Conservation (phyloP, 208 protist species). For the Sergeia podlipaevii region DNA sequence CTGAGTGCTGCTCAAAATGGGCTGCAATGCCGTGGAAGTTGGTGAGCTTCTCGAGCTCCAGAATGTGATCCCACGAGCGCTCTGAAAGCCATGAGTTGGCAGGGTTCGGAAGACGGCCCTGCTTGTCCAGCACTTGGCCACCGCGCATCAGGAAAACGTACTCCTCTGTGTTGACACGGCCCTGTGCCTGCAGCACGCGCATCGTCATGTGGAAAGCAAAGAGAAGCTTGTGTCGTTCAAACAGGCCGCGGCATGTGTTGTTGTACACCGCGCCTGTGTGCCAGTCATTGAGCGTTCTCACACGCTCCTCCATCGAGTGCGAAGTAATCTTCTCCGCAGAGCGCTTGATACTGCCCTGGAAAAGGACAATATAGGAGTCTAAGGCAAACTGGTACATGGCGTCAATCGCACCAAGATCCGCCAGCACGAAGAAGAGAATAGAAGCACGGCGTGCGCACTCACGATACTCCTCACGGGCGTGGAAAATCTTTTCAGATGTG, state of each 20-base stretch:
- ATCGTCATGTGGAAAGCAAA: slow-evolving; percentile 99
- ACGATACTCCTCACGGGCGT: slow-evolving; percentile 96
- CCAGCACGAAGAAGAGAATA: slow-evolving; percentile 98
- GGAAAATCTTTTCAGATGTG: slow-evolving; percentile 96
- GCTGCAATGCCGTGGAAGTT: slow-evolving; percentile 93
- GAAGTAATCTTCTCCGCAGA: slow-evolving; percentile 88
- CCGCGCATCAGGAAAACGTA: slow-evolving; percentile 98
- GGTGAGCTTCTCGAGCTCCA: slow-evolving; percentile 95
- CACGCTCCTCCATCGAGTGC: slow-evolving; percentile 88
- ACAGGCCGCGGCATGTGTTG: slow-evolving; percentile 97
- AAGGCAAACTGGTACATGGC: slow-evolving; percentile 99
- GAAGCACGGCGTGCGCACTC: slow-evolving; percentile 94
- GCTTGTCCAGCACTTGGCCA: slow-evolving; percentile 94
- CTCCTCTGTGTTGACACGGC: slow-evolving; percentile 93
- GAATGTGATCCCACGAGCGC: slow-evolving; percentile 96
- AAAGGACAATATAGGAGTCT: slow-evolving; percentile 97
- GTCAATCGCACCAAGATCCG: slow-evolving; percentile 96
- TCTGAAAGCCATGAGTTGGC: slow-evolving; percentile 94
- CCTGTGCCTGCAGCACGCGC: slow-evolving; percentile 92
- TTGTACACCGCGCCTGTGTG: slow-evolving; percentile 98
- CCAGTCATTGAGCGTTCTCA: slow-evolving; percentile 95
- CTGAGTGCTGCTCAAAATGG: slow-evolving; percentile 94
- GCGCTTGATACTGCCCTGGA: slow-evolving; percentile 95
- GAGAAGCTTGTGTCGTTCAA: slow-evolving; percentile 99
- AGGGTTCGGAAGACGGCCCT: slow-evolving; percentile 94